Evolutionary conservation across 495 filamentous ascomycete species (phyloP), one percentile per base, ranked within the genome.

Genomic region (Friedmanniomyces endolithicus): DNA sequence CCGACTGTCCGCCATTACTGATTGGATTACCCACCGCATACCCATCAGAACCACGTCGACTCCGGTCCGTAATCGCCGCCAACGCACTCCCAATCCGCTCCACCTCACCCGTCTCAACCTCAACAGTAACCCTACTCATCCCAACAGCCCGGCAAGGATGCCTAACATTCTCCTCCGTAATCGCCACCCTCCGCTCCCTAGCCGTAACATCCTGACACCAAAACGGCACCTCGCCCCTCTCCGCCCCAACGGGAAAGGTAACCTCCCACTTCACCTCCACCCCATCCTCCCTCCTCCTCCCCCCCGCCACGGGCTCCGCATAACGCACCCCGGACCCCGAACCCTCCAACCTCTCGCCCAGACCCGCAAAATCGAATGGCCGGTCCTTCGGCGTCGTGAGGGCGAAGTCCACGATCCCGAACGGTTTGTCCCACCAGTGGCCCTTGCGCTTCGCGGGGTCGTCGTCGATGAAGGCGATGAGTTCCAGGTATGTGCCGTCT

Each of bases 401-500:
- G 0, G 78, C 78, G 61, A 72, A 79, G 55, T 81, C 79, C 37
- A 79, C 70, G 48, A 78, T 69, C 7, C 73, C 68, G 43, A 66
- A 69, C 19, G 58, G 45, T 50, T 72, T 71, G 9, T 56, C 77
- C 78, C 77, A 83, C 41, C 72, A 72, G 55, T 80, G 76, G 4
- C 65, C 64, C 12, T 58, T 60, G 23, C 74, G 70, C 17, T 62
- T 57, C 6, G 56, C 62, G 0, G 71, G 69, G 47, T 70, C 63
- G 48, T 74, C 74, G 33, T 74, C 61, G 31, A 79, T 71, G 67
- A 82, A 82, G 51, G 74, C 74, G 60, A 81, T 77, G 11, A 81
- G 69, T 63, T 82, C 79, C 53, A 82, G 62, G 67, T 82, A 82
- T 27, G 68, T 70, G 48, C 79, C 78, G 61, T 81, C 78, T 29